Conservation (phyloP, 768 basidiomycete species). For the Strobilomyces echinocephalus region DNA sequence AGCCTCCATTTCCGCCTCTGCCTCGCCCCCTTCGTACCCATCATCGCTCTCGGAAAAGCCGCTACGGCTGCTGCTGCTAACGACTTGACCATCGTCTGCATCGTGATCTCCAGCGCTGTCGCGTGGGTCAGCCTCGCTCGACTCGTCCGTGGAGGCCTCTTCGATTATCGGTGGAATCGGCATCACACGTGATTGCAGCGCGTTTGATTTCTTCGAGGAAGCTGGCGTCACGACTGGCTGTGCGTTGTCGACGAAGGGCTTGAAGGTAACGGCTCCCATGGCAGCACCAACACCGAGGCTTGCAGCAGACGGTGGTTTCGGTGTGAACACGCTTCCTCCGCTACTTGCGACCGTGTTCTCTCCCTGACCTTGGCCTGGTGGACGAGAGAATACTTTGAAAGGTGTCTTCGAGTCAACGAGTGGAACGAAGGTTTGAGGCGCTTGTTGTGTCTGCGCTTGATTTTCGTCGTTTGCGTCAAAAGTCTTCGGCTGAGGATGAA, state of each 20-base stretch:
- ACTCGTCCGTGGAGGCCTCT: conserved; percentile 30
- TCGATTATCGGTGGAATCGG: conserved; percentile 21
- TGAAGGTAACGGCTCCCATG: conserved; percentile 26
- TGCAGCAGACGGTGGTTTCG: conserved; percentile 35
- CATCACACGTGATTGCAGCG: conserved; percentile 17
- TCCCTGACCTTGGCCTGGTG: conserved; percentile 38
- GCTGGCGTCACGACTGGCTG: conserved; percentile 14
- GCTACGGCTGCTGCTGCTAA: conserved; percentile 27
- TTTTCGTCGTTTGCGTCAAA: conserved; percentile 18
- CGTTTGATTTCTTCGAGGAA: conserved; percentile 19
- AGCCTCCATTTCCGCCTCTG: conserved; percentile 24
- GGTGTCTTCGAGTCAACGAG: conserved; percentile 38
- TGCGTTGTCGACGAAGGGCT: conserved; percentile 33
- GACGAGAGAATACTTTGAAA: conserved; percentile 68
- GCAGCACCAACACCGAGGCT: conserved; percentile 5
- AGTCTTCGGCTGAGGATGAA: conserved; percentile 21
- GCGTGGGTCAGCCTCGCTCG: conserved; percentile 25
- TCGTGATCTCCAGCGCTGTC: conserved; percentile 19
- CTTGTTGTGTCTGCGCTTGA: conserved; percentile 14
- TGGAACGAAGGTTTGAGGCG: conserved; percentile 38
- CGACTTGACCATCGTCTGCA: conserved; percentile 20
- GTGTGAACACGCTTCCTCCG: conserved; percentile 36
- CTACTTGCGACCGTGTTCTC: conserved; percentile 31
- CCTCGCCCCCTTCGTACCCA: conserved; percentile 30
- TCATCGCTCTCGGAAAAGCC: conserved; percentile 33